Base-by-base conservation (phyloP, 108 stramenopile species). In the Craspedostauros australis region DNA sequence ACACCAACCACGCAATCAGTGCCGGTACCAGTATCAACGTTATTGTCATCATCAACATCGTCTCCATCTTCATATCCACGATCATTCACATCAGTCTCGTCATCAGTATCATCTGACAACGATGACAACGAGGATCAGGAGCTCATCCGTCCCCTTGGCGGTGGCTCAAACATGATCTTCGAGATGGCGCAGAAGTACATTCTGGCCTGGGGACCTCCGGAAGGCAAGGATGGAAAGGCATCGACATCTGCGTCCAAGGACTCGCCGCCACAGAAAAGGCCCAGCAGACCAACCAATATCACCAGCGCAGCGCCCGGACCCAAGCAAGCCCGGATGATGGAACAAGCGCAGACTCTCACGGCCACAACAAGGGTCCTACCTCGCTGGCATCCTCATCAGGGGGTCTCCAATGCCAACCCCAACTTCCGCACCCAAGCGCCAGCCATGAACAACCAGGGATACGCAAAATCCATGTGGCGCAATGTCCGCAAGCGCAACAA, bases 401-500 rank as follows among this genome's bases (percentile, higher is more conserved):
- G 80, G 15, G 69, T 88, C 24, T 73, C 79, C 8, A 68, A 76
- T 53, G 51, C 48, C 48, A 84, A 88, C 60, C 82, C 86, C n/a
- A 53, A 63, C 15, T 88, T 88, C 61, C 72, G 86, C 36, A 82
- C 77, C 7, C 54, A 68, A 14, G 60, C 83, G 0, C 87, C 87
- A 9, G 50, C 62, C 30, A 89, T 89, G 87, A 84, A 68, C 19
- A 82, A 69, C 62, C 76, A 80, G 26, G 87, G 87, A 19, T 89
- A 77, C 66, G 79, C 81, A 11, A 62, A 52, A 8, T 69, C 72
- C 21, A 82, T 89, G 34, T 69, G 76, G 66, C 58, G 80, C 25
- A 89, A 89, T 61, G 76, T 69, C 16, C 72, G 87, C 0, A 89
- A 89, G 51, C 66, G 65, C 24, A 76, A 82, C 57, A 82, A 89